These are phyloP conservation scores for Alternaria incomplexa DNA, from an alignment of 2,329 filamentous ascomycete species.

Conservation along the genomic window DNA sequence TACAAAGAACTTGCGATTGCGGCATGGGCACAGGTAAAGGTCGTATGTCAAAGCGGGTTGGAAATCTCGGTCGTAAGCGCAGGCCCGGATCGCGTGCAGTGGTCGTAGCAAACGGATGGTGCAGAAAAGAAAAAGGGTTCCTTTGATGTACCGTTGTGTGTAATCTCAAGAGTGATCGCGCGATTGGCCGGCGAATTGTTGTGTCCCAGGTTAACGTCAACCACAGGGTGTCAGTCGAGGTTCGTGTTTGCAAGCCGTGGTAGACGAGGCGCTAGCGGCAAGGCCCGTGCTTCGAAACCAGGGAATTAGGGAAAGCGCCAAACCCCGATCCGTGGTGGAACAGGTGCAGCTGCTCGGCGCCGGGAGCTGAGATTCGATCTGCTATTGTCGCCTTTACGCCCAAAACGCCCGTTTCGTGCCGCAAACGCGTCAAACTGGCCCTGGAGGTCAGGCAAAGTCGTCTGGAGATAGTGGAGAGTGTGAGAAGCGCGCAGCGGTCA, in stretches of 20 bases:
- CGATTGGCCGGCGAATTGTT: background rate
- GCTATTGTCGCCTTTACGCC: conserved; percentile 21
- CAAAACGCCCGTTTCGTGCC: conserved; percentile 13
- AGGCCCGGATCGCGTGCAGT: background rate
- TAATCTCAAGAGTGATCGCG: background rate
- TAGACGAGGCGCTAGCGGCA: conserved; percentile 22
- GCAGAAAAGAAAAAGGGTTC: background rate
- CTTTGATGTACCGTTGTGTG: background rate
- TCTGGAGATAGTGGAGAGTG: background rate
- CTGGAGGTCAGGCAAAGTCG: background rate
- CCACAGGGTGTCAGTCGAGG: conserved; percentile 15
- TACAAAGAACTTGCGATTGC: conserved; percentile 8
- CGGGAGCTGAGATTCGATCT: conserved; percentile 40
- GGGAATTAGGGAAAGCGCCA: conserved; percentile 27
- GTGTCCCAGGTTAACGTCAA: conserved; percentile 12
- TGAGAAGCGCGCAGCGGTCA: conserved; percentile 5
- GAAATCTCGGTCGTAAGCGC: background rate
- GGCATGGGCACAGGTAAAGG: conserved; percentile 19
- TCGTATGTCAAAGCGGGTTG: background rate
- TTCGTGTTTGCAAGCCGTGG: conserved; percentile 17
- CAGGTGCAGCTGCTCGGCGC: conserved; percentile 36
- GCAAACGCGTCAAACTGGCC: conserved; percentile 15
- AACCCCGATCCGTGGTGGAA: conserved; percentile 33
- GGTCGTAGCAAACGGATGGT: background rate
- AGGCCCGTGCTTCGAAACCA: conserved; percentile 16